Evolutionary conservation across 2,329 filamentous ascomycete genomes (phyloP).

Genomic region (Diplodia mutila): DNA sequence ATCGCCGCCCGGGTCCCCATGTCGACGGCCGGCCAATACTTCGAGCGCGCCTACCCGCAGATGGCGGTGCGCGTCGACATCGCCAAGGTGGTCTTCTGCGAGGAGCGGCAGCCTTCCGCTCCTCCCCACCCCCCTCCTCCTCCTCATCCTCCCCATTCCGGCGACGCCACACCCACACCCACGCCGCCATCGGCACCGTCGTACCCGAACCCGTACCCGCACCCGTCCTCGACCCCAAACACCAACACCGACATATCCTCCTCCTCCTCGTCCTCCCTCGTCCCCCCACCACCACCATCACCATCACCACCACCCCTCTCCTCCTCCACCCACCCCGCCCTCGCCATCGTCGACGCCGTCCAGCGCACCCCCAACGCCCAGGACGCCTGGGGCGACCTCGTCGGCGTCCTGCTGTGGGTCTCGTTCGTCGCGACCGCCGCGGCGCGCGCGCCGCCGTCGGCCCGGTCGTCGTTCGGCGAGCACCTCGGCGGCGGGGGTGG

Average conservation of each 20-base stretch:
- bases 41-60: slow-evolving; percentile 14
- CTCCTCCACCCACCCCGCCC: slow-evolving; percentile 17
- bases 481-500: neutral
- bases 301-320: neutral
- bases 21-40: slow-evolving; percentile 17
- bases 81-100: neutral
- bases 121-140: neutral
- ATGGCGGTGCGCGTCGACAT: slow-evolving; percentile 5
- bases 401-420: slow-evolving; percentile 40
- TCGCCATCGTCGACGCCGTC: slow-evolving; percentile 20
- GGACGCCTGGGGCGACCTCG: slow-evolving; percentile 39
- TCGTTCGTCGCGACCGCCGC: slow-evolving; percentile 37
- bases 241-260: neutral
- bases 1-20: slow-evolving; percentile 23
- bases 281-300: neutral
- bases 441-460: slow-evolving; percentile 25
- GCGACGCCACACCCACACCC: neutral
- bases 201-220: too few relatives aligned
- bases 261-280: neutral
- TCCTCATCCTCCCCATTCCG: neutral
- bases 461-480: neutral
- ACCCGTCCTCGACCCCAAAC: neutral
- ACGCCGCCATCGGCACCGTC: too few relatives aligned
- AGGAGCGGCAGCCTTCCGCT: neutral
- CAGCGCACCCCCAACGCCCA: slow-evolving; percentile 31